Conservation (phyloP, 257 asterid species). For the Lavandula angustifolia region DNA sequence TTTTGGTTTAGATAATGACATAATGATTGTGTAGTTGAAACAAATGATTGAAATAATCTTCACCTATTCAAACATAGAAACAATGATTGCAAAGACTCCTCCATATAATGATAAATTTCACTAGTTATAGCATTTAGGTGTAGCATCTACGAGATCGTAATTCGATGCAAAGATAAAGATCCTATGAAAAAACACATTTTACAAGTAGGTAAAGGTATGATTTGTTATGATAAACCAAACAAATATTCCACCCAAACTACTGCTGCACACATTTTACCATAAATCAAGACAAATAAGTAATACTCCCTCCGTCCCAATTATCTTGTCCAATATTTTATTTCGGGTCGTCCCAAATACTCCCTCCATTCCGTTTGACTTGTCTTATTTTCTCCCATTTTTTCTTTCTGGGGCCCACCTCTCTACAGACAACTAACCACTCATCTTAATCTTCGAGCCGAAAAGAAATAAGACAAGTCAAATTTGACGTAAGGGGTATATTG, state of each 20-base stretch:
- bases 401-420: too few species aligned
- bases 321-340: too few species aligned
- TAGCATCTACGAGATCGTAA: background rate
- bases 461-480: too few species aligned
- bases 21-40: conserved; percentile 28
- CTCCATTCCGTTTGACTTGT: too few species aligned
- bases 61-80: conserved; percentile 19
- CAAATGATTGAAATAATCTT: conserved; percentile 37
- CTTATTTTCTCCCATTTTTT: too few species aligned
- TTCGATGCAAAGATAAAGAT: conserved; percentile 4
- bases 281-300: too few species aligned
- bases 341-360: too few species aligned
- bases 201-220: conserved; percentile 27
- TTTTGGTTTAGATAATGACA: conserved; percentile 20
- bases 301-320: too few species aligned
- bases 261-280: conserved; percentile 24
- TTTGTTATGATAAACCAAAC: conserved; percentile 47
- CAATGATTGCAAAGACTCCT: conserved; percentile 15
- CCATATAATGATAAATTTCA: background rate
- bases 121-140: background rate
- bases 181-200: conserved; percentile 23
- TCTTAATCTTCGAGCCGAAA: too few species aligned
- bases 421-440: too few species aligned
- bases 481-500: too few species aligned
- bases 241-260: conserved; percentile 51